These are phyloP conservation scores for Lentinula aciculospora DNA, from an alignment of 768 basidiomycete genomes.

Conservation along the genomic window DNA sequence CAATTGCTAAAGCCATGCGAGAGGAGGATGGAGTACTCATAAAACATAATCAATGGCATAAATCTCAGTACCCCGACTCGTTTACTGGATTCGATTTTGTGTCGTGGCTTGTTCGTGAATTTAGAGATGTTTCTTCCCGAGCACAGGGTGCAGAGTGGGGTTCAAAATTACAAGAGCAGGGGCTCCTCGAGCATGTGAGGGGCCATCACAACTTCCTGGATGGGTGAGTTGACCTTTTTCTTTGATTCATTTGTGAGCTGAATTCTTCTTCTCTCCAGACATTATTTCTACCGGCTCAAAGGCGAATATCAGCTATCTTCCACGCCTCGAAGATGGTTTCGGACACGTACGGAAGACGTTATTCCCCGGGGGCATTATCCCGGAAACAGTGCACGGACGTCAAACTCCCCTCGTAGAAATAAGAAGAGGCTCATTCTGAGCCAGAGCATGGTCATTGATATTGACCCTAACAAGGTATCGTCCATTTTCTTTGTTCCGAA, in stretches of 20 bases:
- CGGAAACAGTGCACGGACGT: conserved; percentile 27
- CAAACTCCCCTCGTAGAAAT: conserved; percentile 34
- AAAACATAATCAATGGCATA: conserved; percentile 83
- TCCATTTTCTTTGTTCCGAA: background rate
- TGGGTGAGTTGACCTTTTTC: conserved; percentile 46
- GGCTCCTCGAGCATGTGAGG: conserved; percentile 80
- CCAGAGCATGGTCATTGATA: conserved; percentile 87
- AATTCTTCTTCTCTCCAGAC: conserved; percentile 33
- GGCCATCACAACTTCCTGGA: conserved; percentile 81
- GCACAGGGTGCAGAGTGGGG: conserved; percentile 82
- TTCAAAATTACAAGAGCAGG: conserved; percentile 67
- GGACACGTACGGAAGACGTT: conserved; percentile 37
- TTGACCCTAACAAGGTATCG: conserved; percentile 68
- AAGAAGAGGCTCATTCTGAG: conserved; percentile 70
- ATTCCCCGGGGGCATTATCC: conserved; percentile 27
- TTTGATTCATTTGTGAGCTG: background rate
- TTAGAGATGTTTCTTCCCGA: conserved; percentile 79
- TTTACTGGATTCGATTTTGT: conserved; percentile 90
- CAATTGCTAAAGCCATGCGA: conserved; percentile 79
- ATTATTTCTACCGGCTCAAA: conserved; percentile 84
- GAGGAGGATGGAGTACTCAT: conserved; percentile 82
- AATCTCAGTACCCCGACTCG: conserved; percentile 63
- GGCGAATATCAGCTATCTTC: conserved; percentile 69
- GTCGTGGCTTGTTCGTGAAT: conserved; percentile 89
- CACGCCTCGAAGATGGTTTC: conserved; percentile 75